Percentiles rank a stretch among this genome's conserved stretches.
Evolutionary conservation across 768 basidiomycete species (phyloP).

Genomic region (Lactarius indigo): DNA sequence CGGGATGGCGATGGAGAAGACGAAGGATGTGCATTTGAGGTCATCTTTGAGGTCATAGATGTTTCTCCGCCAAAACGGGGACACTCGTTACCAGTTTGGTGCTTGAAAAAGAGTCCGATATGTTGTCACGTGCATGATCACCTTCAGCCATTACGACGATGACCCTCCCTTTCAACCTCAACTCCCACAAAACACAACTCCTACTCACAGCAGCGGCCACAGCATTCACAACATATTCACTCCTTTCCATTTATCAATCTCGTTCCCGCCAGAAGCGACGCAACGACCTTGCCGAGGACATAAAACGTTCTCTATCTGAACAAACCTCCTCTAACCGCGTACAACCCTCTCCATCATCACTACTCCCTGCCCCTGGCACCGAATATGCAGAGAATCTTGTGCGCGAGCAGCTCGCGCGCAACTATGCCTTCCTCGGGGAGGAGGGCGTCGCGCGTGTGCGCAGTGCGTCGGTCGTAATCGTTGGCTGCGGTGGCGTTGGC

Average conservation of each 20-base stretch:
- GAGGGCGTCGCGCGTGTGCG: constrained; percentile 81
- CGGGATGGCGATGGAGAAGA: too few relatives aligned
- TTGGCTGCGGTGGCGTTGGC: constrained; percentile 96
- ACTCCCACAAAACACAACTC: constrained; percentile 62
- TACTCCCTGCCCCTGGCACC: background rate
- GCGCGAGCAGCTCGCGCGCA: constrained; percentile 85
- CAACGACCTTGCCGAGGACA: constrained; percentile 53
- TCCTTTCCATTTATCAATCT: constrained; percentile 56
- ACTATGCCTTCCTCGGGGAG: constrained; percentile 93
- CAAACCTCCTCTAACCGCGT: background rate
- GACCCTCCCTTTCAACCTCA: constrained; percentile 27
- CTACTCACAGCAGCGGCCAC: constrained; percentile 61
- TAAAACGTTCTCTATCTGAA: constrained; percentile 46
- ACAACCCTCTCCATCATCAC: constrained; percentile 9
- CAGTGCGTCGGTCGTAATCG: constrained; percentile 71
- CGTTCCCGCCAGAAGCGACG: constrained; percentile 48
- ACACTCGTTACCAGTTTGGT: too few relatives aligned
- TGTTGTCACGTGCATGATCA: constrained; percentile 5
- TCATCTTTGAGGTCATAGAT: too few relatives aligned
- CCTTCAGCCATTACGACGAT: background rate
- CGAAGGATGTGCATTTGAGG: too few relatives aligned
- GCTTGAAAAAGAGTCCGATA: too few relatives aligned
- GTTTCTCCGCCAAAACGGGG: too few relatives aligned
- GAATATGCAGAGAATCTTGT: constrained; percentile 79
- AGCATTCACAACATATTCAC: constrained; percentile 55